These are phyloP conservation scores for Russula griseocarnosa DNA, from an alignment of 768 basidiomycete genomes.

Conservation along the genomic window DNA sequence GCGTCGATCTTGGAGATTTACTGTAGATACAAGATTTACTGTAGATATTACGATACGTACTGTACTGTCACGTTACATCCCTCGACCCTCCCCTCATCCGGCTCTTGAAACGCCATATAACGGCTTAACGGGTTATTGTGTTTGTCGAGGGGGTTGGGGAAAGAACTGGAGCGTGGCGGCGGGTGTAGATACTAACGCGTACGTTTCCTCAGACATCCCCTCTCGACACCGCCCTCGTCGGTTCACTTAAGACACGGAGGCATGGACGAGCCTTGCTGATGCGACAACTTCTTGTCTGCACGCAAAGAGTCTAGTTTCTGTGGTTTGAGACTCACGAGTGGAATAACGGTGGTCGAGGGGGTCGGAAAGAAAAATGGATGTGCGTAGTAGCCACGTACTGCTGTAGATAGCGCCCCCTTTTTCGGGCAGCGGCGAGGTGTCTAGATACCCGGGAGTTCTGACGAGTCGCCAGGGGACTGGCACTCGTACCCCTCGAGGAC, in stretches of 20 bases:
- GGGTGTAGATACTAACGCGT: background rate
- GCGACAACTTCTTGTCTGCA: background rate
- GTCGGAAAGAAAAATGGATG: background rate
- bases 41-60: no score
- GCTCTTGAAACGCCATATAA: no score
- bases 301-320: background rate
- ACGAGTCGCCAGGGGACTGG: constrained; percentile 21
- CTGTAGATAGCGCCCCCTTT: background rate
- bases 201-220: background rate
- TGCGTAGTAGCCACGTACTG: background rate
- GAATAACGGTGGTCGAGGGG: background rate
- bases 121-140: background rate
- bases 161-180: background rate
- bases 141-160: background rate
- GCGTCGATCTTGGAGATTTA: background rate
- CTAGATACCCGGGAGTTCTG: constrained; percentile 24
- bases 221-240: background rate
- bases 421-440: constrained; percentile 9
- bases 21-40: no score
- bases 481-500: constrained; percentile 21
- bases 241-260: no score
- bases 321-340: background rate
- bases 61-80: no score
- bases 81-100: no score
- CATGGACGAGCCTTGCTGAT: background rate